Base-by-base conservation (phyloP, 192 early-diverging fungal species). In the Helicostylum pulchrum region DNA sequence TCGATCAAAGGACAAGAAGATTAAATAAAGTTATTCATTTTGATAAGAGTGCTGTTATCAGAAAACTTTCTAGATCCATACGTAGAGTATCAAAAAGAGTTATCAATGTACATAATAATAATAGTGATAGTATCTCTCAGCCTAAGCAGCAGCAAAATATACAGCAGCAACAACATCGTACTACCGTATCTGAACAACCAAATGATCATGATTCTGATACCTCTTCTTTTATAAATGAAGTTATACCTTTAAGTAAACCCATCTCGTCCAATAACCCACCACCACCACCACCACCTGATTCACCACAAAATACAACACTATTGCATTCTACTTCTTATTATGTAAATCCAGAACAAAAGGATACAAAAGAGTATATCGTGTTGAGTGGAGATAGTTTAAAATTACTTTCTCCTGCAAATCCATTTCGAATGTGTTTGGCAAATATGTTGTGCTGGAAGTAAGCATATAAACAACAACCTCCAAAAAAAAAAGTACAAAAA, bases 361-460 rank as follows among this genome's bases (percentile, higher is more conserved):
- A 59, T 11, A 21, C 11, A 17, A 39, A 39, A 39, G 36, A 39
- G 9, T 39, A 39, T 39, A 39, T 39, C 17, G 17, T 39, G 32
- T 49, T 73, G 36, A 53, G 44, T n/a, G 71, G 65, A 7, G 54
- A 73, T 7, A 73, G 65, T 62, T 73, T 66, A 30, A 12, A 68
- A 43, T 66, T 78, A 52, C 75, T 84, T 66, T 70, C 68, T 42
- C 76, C 82, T 9, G 70, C 71, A 5, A 79, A 77, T 63, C 31
- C 59, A 39, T 42, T 84, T 7, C 71, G 82, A 31, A 43, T 69
- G 51, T 11, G 4, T 17, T 60, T 84, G 30, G 73, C 75, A 45
- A 51, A 34, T 14, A 46, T 79, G 15, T 55, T 84, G 31, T 72
- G 65, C 19, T 70, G 77, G 59, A 75, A 58, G 82, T 81, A 78